Evolutionary conservation across 257 asterid genomes (phyloP), one percentile per base, ranked within the genome.

Genomic region (Agastache rugosa): DNA sequence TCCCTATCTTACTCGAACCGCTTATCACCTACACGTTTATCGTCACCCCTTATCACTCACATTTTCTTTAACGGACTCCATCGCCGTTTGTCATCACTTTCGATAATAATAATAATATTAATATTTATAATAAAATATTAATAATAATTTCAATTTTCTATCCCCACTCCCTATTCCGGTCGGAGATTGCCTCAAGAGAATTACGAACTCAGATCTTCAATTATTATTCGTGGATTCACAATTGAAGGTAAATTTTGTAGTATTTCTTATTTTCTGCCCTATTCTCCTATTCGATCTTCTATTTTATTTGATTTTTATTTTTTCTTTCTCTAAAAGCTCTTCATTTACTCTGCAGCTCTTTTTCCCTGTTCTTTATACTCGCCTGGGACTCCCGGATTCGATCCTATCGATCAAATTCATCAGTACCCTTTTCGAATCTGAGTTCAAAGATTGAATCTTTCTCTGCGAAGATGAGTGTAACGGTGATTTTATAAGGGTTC

Each of bases 201-300:
- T 56, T 81, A 39, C 60, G 55, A 74, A 73, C 51, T 47, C 77
- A 85, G 85, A 85, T 84, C 83, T 85, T 84, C 74, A 37, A 73
- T 42, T 10, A 29, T 19, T 31, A 11, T 25, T 37, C 27, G 37
- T 67, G 71, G 79, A 74, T 75, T 76, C 27, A 23, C 42, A 11
- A 31, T 45, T 54, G 37, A 48, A 80, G 86, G 87, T 85, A 66
- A 71, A 51, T 22, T 66, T 71, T 45, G 42, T 37, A 27, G 42
- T 11, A 55, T 29, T 62, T 50, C 72, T 31, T 69, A 8, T 63
- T 72, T 55, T 29, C 22, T 29, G 35, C n/a, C 44, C 27, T 2
- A 35, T 76, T 66, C 20, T 11, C 58, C 41, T 42, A 27, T 66
- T n/a, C 27, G 25, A 27, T 6, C 35, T n/a, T 27, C 22, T 42